These are phyloP conservation scores for Penicillium hordei DNA, from an alignment of 2,329 filamentous ascomycete species.

Conservation along the genomic window DNA sequence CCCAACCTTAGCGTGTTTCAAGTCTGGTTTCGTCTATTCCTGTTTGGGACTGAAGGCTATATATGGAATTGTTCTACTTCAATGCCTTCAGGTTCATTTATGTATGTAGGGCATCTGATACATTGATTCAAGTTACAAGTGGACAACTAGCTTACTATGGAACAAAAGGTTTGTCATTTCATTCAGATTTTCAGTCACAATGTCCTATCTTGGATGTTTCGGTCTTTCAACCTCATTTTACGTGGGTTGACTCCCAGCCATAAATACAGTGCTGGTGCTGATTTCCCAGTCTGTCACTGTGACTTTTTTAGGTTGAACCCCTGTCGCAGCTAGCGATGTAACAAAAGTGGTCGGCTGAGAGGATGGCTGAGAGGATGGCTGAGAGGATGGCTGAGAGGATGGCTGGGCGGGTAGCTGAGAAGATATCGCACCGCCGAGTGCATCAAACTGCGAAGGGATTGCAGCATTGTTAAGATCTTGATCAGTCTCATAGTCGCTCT, in stretches of 20 bases:
- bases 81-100: background rate
- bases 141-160: background rate
- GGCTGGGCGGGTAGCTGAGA: background rate
- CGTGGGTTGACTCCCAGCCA: slow-evolving; percentile 10
- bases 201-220: background rate
- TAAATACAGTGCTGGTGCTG: slow-evolving; percentile 20
- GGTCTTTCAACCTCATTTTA: background rate
- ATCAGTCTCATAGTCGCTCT: slow-evolving; percentile 28
- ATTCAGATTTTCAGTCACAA: background rate
- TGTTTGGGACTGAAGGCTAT: slow-evolving; percentile 3
- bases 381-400: background rate
- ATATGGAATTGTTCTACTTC: background rate
- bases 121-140: background rate
- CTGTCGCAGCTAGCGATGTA: slow-evolving; percentile 10
- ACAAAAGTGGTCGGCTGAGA: background rate
- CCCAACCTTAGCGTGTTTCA: slow-evolving; percentile 31
- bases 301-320: slow-evolving; percentile 5
- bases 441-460: slow-evolving; percentile 40
- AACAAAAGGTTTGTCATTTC: background rate
- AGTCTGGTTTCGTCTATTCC: slow-evolving; percentile 21
- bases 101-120: background rate
- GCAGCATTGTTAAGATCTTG: slow-evolving; percentile 43
- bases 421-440: slow-evolving; percentile 22
- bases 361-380: background rate
- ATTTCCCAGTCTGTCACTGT: slow-evolving; percentile 32